Conservation (phyloP, 441 rosid species). For the Gossypium trilobum region DNA sequence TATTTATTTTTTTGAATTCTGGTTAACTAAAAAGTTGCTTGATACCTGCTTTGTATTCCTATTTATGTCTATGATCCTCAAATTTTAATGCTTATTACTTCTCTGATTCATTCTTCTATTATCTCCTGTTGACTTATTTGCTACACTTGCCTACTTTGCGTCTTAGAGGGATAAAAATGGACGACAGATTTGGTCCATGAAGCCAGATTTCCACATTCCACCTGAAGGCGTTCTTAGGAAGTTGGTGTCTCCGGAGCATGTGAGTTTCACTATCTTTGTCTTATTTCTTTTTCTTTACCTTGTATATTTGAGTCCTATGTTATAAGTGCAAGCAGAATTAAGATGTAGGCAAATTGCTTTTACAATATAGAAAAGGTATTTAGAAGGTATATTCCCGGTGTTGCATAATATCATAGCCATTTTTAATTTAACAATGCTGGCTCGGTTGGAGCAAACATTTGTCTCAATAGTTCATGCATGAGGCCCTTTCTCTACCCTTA, state of each 20-base stretch:
- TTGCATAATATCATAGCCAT: not conserved
- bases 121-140: slow-evolving; percentile 15
- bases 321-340: not conserved
- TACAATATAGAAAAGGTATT: not conserved
- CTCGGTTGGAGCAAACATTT: not conserved
- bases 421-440: not conserved
- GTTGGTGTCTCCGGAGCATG: slow-evolving; percentile 77
- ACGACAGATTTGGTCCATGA: slow-evolving; percentile 56
- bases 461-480: not conserved
- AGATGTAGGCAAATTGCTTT: not conserved
- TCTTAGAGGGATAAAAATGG: slow-evolving; percentile 67
- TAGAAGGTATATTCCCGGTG: not conserved
- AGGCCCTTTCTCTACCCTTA: not conserved
- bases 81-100: not conserved
- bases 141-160: slow-evolving; percentile 21
- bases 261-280: slow-evolving; percentile 32
- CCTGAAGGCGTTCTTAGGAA: slow-evolving; percentile 75
- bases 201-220: slow-evolving; percentile 54
- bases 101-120: not conserved
- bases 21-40: not conserved
- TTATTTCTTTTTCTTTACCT: slow-evolving; percentile 9
- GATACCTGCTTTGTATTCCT: not conserved
- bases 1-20: not conserved
- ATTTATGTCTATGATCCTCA: not conserved
- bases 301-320: not conserved